These are phyloP conservation scores for Pseudozyma pruni DNA, from an alignment of 1,284 basidiomycete genomes.

Conservation along the genomic window DNA sequence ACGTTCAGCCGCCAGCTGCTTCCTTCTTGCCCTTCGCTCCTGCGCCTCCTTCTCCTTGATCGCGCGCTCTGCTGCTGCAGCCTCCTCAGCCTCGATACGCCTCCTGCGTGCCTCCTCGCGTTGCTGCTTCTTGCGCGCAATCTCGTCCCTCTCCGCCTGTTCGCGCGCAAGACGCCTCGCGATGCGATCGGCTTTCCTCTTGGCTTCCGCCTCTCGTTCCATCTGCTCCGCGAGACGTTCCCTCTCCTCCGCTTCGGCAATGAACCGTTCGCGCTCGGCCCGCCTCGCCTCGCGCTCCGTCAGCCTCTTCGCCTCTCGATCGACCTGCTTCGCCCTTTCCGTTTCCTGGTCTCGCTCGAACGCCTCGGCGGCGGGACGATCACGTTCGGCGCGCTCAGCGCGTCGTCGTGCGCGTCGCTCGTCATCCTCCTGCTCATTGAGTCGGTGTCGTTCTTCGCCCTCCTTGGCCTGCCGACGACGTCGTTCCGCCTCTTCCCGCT, in stretches of 20 bases:
- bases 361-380: conserved; percentile 13
- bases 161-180: conserved; percentile 26
- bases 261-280: conserved; percentile 24
- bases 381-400: conserved; percentile 26
- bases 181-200: conserved; percentile 23
- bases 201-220: conserved; percentile 11
- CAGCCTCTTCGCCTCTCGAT: conserved; percentile 7
- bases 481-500: conserved; percentile 25
- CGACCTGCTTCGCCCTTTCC: conserved; percentile 12
- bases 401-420: conserved; percentile 17
- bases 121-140: conserved; percentile 9
- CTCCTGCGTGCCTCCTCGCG: conserved; percentile 27
- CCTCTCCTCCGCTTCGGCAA: conserved; percentile 4
- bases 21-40: conserved; percentile 18
- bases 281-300: conserved; percentile 3
- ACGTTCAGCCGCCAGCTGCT: conserved; percentile 25
- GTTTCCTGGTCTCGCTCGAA: conserved; percentile 14
- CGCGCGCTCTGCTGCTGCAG: conserved; percentile 20
- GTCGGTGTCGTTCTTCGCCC: conserved; percentile 24
- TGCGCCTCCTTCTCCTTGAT: conserved; percentile 31
- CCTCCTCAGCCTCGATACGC: conserved; percentile 23
- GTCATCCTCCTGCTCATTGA: conserved; percentile 31
- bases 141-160: conserved; percentile 21
- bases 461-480: too few relatives aligned
- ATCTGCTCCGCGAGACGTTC: conserved; percentile 1